phyloP scores from a whole-genome alignment of 2,329 filamentous ascomycete species.

The Hypoxylon sp. region DNA sequence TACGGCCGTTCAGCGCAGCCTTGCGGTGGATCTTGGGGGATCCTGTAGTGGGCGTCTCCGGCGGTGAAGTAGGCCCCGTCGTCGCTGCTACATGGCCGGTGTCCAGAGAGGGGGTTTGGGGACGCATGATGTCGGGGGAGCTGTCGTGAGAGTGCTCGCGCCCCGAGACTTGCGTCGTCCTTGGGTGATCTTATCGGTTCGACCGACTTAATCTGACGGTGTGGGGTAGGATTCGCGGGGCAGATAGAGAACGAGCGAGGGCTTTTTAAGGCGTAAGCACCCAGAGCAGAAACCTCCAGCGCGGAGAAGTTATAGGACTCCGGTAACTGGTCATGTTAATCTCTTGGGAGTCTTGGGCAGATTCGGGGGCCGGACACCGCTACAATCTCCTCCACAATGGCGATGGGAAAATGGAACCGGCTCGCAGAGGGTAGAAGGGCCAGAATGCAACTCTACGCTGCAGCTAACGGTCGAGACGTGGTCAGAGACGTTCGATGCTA shows the following conservation, averaged over 20 bases:
- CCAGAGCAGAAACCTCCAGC: constrained; percentile 56
- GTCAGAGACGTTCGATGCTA: constrained; percentile 21
- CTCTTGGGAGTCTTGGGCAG: constrained; percentile 39
- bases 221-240: constrained; percentile 46
- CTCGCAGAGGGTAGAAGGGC: constrained; percentile 27
- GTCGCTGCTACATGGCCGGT: constrained; percentile 36
- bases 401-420: constrained; percentile 30
- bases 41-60: constrained; percentile 51
- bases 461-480: constrained; percentile 11
- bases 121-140: constrained; percentile 43
- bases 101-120: constrained; percentile 43
- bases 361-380: constrained; percentile 42
- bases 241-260: constrained; percentile 36
- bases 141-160: constrained; percentile 41
- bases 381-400: constrained; percentile 42
- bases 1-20: constrained; percentile 33
- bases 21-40: constrained; percentile 43
- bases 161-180: constrained; percentile 36
- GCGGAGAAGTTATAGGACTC: constrained; percentile 52
- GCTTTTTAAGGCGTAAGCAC: constrained; percentile 52
- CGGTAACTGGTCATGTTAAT: constrained; percentile 58
- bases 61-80: constrained; percentile 50
- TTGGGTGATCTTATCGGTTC: constrained; percentile 43
- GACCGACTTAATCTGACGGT: constrained; percentile 39
- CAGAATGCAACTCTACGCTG: constrained; percentile 28